A percentile compares a stretch with the other conserved stretches of the same genome.
Evolutionary conservation across 352 stramenopile species (phyloP).

Genomic region (Pythium vanterpoolii): DNA sequence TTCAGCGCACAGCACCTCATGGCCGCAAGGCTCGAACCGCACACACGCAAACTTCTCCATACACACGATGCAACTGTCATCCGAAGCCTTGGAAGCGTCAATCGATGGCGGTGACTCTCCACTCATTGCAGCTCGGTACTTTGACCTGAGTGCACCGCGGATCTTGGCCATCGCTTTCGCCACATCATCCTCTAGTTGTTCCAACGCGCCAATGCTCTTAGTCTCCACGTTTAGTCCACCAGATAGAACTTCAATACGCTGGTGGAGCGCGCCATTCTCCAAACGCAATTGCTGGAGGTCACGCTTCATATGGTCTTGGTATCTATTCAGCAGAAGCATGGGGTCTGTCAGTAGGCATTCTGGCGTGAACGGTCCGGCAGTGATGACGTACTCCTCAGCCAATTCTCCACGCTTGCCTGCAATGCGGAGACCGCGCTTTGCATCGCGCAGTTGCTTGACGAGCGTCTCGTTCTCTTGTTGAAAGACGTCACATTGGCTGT

Average conservation of each 20-base stretch:
- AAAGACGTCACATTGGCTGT: conserved; percentile 19
- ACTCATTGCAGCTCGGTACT: conserved; percentile 17
- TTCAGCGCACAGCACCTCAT: conserved; percentile 55
- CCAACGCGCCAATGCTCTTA: conserved; percentile 18
- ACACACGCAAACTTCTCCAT: conserved; percentile 44
- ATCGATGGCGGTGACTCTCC: background rate
- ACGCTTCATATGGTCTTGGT: conserved; percentile 17
- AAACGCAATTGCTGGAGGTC: conserved; percentile 5
- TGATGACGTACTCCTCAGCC: conserved; percentile 7
- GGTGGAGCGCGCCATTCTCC: conserved; percentile 13
- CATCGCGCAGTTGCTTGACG: conserved; percentile 12
- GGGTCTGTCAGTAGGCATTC: background rate
- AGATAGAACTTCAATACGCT: conserved; percentile 17
- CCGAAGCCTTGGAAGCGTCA: background rate
- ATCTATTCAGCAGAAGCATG: background rate
- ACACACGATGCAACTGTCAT: conserved; percentile 47
- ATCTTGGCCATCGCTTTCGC: conserved; percentile 7
- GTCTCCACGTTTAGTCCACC: conserved; percentile 9
- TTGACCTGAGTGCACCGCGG: conserved; percentile 9
- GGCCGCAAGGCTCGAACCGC: conserved; percentile 50
- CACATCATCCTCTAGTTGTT: conserved; percentile 21
- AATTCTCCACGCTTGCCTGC: conserved; percentile 10
- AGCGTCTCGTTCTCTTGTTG: conserved; percentile 16
- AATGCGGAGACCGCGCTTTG: conserved; percentile 14
- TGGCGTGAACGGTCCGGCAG: no score